Percentiles rank a stretch among this genome's conserved stretches.
Evolutionary conservation across 1,284 basidiomycete genomes (phyloP).

Genomic region (Boletus semigastroideus): DNA sequence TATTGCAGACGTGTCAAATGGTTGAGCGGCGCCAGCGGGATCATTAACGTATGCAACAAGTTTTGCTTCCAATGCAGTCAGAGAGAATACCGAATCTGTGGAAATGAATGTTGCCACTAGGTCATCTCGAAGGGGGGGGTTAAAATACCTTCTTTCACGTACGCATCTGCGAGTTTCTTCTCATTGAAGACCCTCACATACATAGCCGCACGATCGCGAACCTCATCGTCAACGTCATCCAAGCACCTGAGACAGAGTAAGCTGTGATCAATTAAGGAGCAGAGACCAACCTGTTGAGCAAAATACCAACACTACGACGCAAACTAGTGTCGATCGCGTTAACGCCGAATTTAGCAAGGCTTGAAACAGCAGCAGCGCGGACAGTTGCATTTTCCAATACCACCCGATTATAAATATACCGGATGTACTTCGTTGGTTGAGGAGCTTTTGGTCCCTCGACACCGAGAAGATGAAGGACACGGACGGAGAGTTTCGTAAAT

Average conservation of each 20-base stretch:
- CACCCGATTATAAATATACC: conserved; percentile 99
- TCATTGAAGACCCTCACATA: conserved; percentile 87
- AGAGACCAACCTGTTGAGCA: conserved; percentile 68
- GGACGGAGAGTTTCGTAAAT: conserved; percentile 98
- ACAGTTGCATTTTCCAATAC: conserved; percentile 99
- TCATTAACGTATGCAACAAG: conserved; percentile 90
- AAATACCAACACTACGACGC: conserved; percentile 84
- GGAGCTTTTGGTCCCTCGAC: conserved; percentile 94
- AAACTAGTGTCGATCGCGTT: conserved; percentile 78
- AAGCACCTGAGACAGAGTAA: conserved; percentile 67
- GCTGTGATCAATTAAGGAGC: conserved; percentile 4
- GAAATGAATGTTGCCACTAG: conserved; percentile 1
- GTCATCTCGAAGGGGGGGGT: not conserved
- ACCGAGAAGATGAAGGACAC: conserved; percentile 93
- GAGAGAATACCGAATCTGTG: conserved; percentile 87
- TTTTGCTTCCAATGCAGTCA: conserved; percentile 83
- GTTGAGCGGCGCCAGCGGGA: conserved; percentile 58
- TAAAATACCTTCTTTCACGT: conserved; percentile 83
- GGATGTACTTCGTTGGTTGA: conserved; percentile 97
- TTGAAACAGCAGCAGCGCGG: conserved; percentile 92
- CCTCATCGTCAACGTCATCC: conserved; percentile 99
- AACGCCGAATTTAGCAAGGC: conserved; percentile 95
- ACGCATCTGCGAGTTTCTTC: conserved; percentile 77
- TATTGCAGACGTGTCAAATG: conserved; percentile 80
- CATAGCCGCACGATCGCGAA: conserved; percentile 95